Evolutionary conservation across 2,329 filamentous ascomycete genomes (phyloP).

Genomic region (Bipolaris sorokiniana): DNA sequence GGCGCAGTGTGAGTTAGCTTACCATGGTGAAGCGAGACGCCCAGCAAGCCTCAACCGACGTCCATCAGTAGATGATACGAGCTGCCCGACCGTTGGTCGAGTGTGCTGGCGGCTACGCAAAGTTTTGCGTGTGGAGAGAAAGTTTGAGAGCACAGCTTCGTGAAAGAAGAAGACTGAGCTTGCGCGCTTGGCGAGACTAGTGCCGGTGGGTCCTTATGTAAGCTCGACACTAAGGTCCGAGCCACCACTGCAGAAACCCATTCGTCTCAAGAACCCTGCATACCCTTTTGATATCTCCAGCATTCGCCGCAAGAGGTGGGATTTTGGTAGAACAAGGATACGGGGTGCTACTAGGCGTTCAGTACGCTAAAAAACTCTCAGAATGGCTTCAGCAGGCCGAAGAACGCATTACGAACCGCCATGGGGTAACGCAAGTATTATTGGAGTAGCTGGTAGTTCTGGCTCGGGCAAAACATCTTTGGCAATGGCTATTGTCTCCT

Average conservation of each 20-base stretch:
- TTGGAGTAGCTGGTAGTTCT: slow-evolving; percentile 93
- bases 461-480: slow-evolving; percentile 95
- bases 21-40: slow-evolving; percentile 47
- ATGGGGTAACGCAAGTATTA: slow-evolving; percentile 96
- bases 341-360: background rate
- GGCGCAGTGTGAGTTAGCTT: slow-evolving; percentile 15
- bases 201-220: slow-evolving; percentile 24
- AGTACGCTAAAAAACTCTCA: background rate
- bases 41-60: slow-evolving; percentile 41
- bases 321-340: slow-evolving; percentile 16
- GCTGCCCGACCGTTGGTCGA: slow-evolving; percentile 44
- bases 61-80: slow-evolving; percentile 42
- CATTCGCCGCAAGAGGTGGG: slow-evolving; percentile 13
- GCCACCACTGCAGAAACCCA: slow-evolving; percentile 21
- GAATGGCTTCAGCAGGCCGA: slow-evolving; percentile 35
- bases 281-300: slow-evolving; percentile 20
- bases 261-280: slow-evolving; percentile 22
- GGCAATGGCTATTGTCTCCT: slow-evolving; percentile 86
- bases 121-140: slow-evolving; percentile 35
- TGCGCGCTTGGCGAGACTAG: slow-evolving; percentile 30
- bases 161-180: slow-evolving; percentile 36
- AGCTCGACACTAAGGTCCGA: slow-evolving; percentile 21
- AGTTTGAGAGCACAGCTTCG: slow-evolving; percentile 27
- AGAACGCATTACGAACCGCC: slow-evolving; percentile 84
- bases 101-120: slow-evolving; percentile 36